Evolutionary conservation across 768 basidiomycete genomes (phyloP).

Genomic region (Sporobolomyces phaffii): DNA sequence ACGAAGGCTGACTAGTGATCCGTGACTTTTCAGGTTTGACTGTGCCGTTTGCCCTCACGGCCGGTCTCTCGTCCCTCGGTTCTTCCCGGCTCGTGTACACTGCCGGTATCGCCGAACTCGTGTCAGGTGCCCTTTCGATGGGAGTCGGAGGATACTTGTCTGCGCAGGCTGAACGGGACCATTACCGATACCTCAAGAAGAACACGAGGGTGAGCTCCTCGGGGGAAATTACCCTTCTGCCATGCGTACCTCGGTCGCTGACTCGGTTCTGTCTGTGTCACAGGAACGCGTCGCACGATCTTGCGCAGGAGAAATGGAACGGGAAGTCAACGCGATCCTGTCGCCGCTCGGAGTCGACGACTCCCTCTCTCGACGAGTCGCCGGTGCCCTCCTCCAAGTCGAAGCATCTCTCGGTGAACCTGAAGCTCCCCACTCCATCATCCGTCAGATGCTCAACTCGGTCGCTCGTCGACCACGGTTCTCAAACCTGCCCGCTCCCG

Average conservation of each 20-base stretch:
- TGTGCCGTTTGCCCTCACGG: constrained; percentile 83
- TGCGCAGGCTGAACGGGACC: constrained; percentile 91
- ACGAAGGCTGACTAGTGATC: neutral
- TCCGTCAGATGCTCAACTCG: constrained; percentile 29
- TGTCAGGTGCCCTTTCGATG: constrained; percentile 95
- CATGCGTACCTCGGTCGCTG: neutral
- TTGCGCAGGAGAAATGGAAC: constrained; percentile 91
- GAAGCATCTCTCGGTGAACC: constrained; percentile 44
- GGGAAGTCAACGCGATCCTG: constrained; percentile 81
- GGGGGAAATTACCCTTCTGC: too few relatives aligned
- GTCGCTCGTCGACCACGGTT: constrained; percentile 39
- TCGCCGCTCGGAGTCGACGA: constrained; percentile 86
- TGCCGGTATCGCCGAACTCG: constrained; percentile 90
- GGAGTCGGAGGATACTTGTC: constrained; percentile 97
- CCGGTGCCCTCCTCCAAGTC: constrained; percentile 58
- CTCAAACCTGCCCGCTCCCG: constrained; percentile 5
- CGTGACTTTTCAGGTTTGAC: constrained; percentile 48
- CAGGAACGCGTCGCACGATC: constrained; percentile 75
- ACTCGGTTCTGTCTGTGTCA: neutral
- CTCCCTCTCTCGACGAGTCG: constrained; percentile 68
- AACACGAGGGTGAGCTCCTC: constrained; percentile 53
- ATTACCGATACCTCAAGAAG: constrained; percentile 69
- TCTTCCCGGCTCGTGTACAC: constrained; percentile 85
- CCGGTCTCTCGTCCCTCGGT: constrained; percentile 81
- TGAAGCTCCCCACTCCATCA: constrained; percentile 33